Evolutionary conservation across 2,329 filamentous ascomycete species (phyloP), one percentile per base, ranked within the genome.

Genomic region (Botrytis cinerea): DNA sequence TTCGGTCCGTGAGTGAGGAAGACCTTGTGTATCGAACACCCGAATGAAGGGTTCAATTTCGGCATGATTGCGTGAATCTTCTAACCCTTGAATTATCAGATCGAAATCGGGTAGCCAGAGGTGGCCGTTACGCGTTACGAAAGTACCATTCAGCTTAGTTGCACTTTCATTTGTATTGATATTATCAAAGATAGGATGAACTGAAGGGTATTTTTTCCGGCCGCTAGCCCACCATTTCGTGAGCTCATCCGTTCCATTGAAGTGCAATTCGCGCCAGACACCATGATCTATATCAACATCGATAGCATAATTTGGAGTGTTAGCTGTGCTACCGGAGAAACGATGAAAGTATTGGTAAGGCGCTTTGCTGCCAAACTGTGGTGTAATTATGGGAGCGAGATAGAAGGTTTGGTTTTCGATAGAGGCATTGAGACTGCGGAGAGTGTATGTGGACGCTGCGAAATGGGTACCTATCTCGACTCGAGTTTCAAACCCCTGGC

Each of bases 401-500:
- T 71, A 71, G 38, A 71, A 73, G 7, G 35, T n/a, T 43, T 57
- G 72, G 16, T 71, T n/a, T 2, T 48, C n/a, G 8, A 46, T 35
- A n/a, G 43, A 46, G 12, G 25, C 8, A 40, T 48, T 20, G 12
- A 71, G 48, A 60, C 67, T 73, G 45, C 28, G 46, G 14, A 70
- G 10, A 59, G 57, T 20, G 45, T 71, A 70, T 51, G 45, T n/a
- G 28, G 51, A 43, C 59, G 12, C 16, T 43, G 46, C 18, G 16
- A 57, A 38, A 14, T 0, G 7, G 14, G 12, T 63, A 63, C 75
- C 63, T 75, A 78, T 77, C 12, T n/a, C 18, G 18, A 76, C 63
- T 38, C 76, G 72, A 6, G 69, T 75, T 22, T 78, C 43, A n/a
- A 75, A 73, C 1, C 74, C 75, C 38, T 71, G 60, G 70, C 77